Conservation (phyloP, 2,329 filamentous ascomycete genomes). For the Alternaria postmessia region DNA sequence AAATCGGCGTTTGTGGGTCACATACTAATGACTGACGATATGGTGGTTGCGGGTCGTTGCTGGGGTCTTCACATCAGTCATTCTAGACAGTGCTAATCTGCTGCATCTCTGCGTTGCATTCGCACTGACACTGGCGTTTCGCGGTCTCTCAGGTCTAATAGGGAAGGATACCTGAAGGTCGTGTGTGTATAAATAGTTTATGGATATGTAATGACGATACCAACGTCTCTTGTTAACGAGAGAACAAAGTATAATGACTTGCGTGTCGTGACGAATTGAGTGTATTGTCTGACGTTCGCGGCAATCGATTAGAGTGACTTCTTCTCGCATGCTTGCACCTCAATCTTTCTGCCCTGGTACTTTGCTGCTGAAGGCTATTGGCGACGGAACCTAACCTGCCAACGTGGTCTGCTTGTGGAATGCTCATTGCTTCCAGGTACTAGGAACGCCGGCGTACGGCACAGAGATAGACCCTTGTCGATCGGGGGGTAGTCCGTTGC, state of each 20-base stretch:
- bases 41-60: not conserved
- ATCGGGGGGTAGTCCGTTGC: not conserved
- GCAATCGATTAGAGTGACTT: not conserved
- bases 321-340: not conserved
- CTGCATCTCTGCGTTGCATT: slow-evolving; percentile 3
- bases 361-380: not conserved
- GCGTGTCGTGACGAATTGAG: not conserved
- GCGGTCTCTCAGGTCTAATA: not conserved
- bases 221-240: not conserved
- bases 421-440: not conserved
- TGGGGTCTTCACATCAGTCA: not conserved
- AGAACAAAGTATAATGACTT: not conserved
- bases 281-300: not conserved
- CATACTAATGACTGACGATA: slow-evolving; percentile 5
- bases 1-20: not conserved
- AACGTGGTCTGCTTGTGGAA: not conserved
- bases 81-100: slow-evolving; percentile 1
- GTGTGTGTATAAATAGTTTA: slow-evolving; percentile 4
- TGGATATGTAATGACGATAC: slow-evolving; percentile 2
- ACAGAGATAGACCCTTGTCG: not conserved
- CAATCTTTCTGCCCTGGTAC: not conserved
- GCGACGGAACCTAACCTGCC: not conserved
- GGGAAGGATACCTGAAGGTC: not conserved
- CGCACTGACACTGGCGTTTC: not conserved
- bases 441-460: not conserved